A percentile compares a stretch with the other conserved stretches of the same genome.
These are phyloP conservation scores for Cyberlindnera japonica DNA, from an alignment of 805 yeast species.

Conservation along the genomic window DNA sequence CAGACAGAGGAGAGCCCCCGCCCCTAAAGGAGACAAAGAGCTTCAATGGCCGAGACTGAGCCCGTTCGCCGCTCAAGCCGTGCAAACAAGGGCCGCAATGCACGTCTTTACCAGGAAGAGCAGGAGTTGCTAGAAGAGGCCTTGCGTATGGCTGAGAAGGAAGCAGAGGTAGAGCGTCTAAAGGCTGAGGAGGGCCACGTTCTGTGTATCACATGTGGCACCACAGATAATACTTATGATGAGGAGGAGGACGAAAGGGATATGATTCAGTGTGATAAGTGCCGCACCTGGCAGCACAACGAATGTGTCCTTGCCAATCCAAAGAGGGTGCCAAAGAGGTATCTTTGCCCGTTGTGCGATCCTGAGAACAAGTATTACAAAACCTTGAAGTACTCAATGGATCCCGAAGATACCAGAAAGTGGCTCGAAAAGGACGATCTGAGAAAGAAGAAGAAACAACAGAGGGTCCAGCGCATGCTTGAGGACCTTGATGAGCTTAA, in stretches of 20 bases:
- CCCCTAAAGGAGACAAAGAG: no score
- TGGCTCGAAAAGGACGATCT: constrained; percentile 12
- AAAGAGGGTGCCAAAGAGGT: constrained; percentile 41
- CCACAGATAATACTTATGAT: constrained; percentile 53
- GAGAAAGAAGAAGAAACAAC: constrained; percentile 11
- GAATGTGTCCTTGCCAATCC: constrained; percentile 50
- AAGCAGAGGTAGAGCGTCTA: constrained; percentile 16
- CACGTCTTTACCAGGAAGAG: constrained; percentile 27
- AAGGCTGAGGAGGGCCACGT: constrained; percentile 34
- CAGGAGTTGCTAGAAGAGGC: constrained; percentile 30
- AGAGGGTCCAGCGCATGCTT: constrained; percentile 1
- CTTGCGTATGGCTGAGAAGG: constrained; percentile 12
- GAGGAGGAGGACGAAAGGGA: constrained; percentile 49
- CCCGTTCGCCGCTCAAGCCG: constrained; percentile 40
- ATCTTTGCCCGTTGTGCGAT: constrained; percentile 54
- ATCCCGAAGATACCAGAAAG: constrained; percentile 23
- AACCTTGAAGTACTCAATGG: constrained; percentile 31
- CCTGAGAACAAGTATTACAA: constrained; percentile 32
- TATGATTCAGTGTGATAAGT: constrained; percentile 64
- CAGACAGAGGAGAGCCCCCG: no score
- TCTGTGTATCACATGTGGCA: constrained; percentile 59
- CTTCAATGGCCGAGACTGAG: constrained; percentile 11
- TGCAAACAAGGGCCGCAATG: constrained; percentile 39
- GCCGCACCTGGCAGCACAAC: constrained; percentile 72
- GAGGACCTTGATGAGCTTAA: constrained; percentile 12